These are phyloP conservation scores for Cladophialophora exuberans DNA, from an alignment of 2,329 filamentous ascomycete species.

Conservation along the genomic window DNA sequence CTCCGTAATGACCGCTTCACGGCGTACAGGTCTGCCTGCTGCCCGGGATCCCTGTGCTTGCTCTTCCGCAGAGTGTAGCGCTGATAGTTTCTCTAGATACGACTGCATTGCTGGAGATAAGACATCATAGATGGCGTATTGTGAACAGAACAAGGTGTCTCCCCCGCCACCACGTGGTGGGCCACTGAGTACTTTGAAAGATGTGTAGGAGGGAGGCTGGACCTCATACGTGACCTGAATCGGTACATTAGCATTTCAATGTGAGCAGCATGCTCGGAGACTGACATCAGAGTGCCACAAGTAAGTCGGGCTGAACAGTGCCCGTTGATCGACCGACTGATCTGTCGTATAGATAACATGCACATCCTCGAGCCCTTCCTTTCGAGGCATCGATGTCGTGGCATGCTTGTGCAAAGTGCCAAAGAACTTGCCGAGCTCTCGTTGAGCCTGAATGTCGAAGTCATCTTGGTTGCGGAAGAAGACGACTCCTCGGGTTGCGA, in stretches of 20 bases:
- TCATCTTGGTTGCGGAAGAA: slow-evolving; percentile 69
- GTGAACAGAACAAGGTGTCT: slow-evolving; percentile 70
- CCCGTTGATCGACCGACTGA: slow-evolving; percentile 56
- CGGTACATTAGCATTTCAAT: not conserved
- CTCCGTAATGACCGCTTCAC: slow-evolving; percentile 50
- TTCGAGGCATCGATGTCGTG: slow-evolving; percentile 49
- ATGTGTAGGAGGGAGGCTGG: slow-evolving; percentile 65
- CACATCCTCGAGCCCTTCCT: slow-evolving; percentile 59
- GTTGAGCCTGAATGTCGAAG: slow-evolving; percentile 53
- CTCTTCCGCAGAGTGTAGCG: slow-evolving; percentile 54
- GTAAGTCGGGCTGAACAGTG: slow-evolving; percentile 59
- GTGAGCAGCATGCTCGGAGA: too few species aligned
- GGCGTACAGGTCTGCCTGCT: slow-evolving; percentile 39
- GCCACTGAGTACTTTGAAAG: slow-evolving; percentile 60
- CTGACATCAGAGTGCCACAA: slow-evolving; percentile 61
- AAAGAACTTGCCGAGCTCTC: slow-evolving; percentile 67
- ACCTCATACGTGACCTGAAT: slow-evolving; percentile 64
- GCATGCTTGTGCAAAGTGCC: slow-evolving; percentile 65
- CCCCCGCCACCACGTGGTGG: slow-evolving; percentile 58
- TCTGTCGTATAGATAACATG: slow-evolving; percentile 64
- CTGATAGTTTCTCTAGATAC: slow-evolving; percentile 64
- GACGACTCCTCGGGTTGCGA: slow-evolving; percentile 69
- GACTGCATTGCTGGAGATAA: slow-evolving; percentile 55
- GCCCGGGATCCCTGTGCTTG: slow-evolving; percentile 53
- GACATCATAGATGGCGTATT: slow-evolving; percentile 68